phyloP scores from a whole-genome alignment of 768 basidiomycete species.

The Trichaptum fuscoviolaceum region DNA sequence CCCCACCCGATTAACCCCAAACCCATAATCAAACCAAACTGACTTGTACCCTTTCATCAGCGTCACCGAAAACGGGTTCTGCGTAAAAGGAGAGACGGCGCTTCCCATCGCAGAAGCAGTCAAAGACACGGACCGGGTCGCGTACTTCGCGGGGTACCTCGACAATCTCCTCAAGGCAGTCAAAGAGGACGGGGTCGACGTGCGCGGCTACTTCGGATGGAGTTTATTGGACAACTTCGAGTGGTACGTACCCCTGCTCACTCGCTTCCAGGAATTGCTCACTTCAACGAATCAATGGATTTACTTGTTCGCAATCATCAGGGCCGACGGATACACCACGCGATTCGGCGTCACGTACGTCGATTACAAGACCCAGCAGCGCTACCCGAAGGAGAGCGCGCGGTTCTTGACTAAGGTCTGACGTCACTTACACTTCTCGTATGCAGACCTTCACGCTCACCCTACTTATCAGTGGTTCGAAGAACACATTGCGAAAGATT shows the following conservation, averaged over 20 bases:
- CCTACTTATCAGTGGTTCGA: background rate
- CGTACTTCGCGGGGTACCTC: conserved; percentile 34
- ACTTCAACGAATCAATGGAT: too few species aligned
- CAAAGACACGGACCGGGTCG: conserved; percentile 34
- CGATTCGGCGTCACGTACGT: conserved; percentile 43
- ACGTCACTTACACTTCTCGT: background rate
- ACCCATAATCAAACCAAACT: background rate
- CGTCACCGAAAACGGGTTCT: conserved; percentile 43
- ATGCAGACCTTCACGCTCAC: too few species aligned
- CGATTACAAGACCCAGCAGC: conserved; percentile 50
- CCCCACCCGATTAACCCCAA: background rate
- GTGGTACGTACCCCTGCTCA: conserved; percentile 22
- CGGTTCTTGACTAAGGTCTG: conserved; percentile 50
- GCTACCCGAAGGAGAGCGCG: conserved; percentile 59
- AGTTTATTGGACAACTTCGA: conserved; percentile 43
- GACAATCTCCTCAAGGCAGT: conserved; percentile 33
- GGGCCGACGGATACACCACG: conserved; percentile 36
- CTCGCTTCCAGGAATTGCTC: too few species aligned
- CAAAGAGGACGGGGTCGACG: conserved; percentile 30
- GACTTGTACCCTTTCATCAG: conserved; percentile 11
- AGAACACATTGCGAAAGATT: background rate
- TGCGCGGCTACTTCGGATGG: conserved; percentile 36
- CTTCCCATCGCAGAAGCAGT: conserved; percentile 29
- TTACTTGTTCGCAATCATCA: conserved; percentile 4
- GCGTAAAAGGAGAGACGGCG: conserved; percentile 33